phyloP scores from a whole-genome alignment of 192 early-diverging fungal species.

The Ambispora gerdemannii region DNA sequence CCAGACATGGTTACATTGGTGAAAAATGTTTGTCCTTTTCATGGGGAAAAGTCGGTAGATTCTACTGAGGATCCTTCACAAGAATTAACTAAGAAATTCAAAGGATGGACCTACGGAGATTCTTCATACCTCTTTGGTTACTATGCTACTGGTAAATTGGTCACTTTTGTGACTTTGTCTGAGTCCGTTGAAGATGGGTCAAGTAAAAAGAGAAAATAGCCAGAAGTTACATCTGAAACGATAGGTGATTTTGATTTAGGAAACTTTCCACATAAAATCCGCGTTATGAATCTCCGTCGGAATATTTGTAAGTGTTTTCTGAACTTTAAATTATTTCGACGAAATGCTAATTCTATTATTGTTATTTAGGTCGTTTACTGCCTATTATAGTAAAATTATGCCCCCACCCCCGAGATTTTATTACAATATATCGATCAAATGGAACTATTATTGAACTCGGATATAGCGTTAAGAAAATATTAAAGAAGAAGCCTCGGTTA shows the following conservation, averaged over 20 bases:
- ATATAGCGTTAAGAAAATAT: constrained; percentile 23
- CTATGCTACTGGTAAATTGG: constrained; percentile 6
- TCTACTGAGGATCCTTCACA: background rate
- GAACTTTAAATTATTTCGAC: background rate
- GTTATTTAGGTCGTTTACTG: constrained; percentile 28
- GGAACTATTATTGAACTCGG: constrained; percentile 21
- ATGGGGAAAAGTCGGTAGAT: background rate
- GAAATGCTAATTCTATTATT: constrained; percentile 5
- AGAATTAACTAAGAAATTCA: constrained; percentile 24
- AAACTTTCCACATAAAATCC: constrained; percentile 16
- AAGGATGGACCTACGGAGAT: constrained; percentile 23
- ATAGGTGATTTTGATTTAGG: constrained; percentile 8
- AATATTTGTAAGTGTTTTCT: constrained; percentile 22
- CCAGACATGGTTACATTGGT: constrained; percentile 20
- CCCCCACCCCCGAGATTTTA: constrained; percentile 8
- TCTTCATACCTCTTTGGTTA: constrained; percentile 5
- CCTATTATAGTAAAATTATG: constrained; percentile 19
- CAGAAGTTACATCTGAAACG: background rate
- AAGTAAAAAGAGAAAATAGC: constrained; percentile 17
- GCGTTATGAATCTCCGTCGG: constrained; percentile 9
- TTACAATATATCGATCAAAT: background rate
- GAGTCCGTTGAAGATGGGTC: too few relatives aligned
- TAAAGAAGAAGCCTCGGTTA: background rate
- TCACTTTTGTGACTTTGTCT: constrained; percentile 15
- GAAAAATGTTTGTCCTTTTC: constrained; percentile 24